Evolutionary conservation across 495 filamentous ascomycete species (phyloP), one percentile per base, ranked within the genome.

Genomic region (Aspergillus steynii): DNA sequence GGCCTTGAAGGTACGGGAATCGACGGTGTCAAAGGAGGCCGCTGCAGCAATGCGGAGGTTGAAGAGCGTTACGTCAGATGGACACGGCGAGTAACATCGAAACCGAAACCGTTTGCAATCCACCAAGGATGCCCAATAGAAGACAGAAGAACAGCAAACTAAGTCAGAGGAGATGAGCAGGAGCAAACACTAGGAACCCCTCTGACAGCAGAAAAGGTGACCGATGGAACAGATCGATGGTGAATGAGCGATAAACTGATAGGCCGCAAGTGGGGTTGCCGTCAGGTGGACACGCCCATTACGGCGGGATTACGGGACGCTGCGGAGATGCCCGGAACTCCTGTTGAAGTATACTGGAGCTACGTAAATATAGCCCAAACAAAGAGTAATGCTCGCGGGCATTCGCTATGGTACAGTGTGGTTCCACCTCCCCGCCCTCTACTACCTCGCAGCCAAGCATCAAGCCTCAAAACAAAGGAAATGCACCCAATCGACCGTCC

Each of bases 321-420:
- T 42, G 29, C 29, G 51, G 28, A 53, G 51, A 53, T 29, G 20
- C 25, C 49, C 51, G 28, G 29, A 29, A 31, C 15, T 10, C 8
- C 6, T 50, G 48, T 50, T 10, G 48, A 50, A 50, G 20, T 50
- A 50, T 25, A 10, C 8, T 12, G 20, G 20, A 20, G 20, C 20
- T 20, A 20, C 20, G 20, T 20, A 20, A 20, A 20, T 20, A 20
- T 20, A 20, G 20, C 20, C 20, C 20, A 20, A 20, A 20, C 20
- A 20, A 12, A 42, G 37, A 42, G 37, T 8, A 3, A 42, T n/a
- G 29, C 59, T 62, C 56, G 20, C 20, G 46, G 59, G 57, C 61
- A 61, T 61, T 57, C 25, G 62, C 65, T 67, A 67, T 67, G 61
- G 55, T 67, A 67, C 65, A 67, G 51, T 54, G n/a, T 32, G 9